Evolutionary conservation across 2,329 filamentous ascomycete species (phyloP).

Genomic region (Leptographium radiaticola): DNA sequence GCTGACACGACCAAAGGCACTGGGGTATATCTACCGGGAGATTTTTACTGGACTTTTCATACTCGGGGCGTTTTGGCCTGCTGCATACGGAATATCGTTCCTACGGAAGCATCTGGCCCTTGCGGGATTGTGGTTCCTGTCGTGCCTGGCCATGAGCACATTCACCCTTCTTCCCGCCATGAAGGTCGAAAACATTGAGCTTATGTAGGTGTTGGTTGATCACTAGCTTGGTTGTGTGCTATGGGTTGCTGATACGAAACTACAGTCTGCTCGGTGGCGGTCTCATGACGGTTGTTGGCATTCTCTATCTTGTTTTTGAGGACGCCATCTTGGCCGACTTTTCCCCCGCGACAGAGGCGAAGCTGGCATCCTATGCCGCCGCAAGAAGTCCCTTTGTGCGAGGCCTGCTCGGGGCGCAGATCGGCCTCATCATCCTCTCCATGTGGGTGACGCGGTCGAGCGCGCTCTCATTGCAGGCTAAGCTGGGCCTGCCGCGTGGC

Average conservation of each 20-base stretch:
- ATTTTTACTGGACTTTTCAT: conserved; percentile 74
- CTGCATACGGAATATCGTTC: conserved; percentile 60
- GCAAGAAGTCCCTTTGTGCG: conserved; percentile 36
- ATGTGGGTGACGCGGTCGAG: conserved; percentile 82
- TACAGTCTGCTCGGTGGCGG: conserved; percentile 58
- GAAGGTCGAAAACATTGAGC: conserved; percentile 63
- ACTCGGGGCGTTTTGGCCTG: conserved; percentile 65
- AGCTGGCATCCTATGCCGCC: conserved; percentile 8
- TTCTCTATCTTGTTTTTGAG: conserved; percentile 71
- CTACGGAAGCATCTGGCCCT: conserved; percentile 51
- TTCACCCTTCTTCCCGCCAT: conserved; percentile 83
- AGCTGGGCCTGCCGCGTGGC: conserved; percentile 69
- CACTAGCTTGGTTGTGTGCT: conserved; percentile 1
- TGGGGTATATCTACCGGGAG: conserved; percentile 85
- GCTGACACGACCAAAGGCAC: conserved; percentile 41
- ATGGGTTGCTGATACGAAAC: neutral
- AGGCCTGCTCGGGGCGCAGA: conserved; percentile 52
- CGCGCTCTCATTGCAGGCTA: conserved; percentile 72
- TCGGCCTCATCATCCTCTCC: conserved; percentile 67
- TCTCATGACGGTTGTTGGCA: conserved; percentile 64
- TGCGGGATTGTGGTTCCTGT: conserved; percentile 57
- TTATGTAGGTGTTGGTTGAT: conserved; percentile 47
- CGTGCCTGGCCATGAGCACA: conserved; percentile 71
- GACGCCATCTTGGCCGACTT: conserved; percentile 41
- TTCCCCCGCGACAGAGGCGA: conserved; percentile 16